Conservation (phyloP, 179 eudicot species). For the Beta macrorhiza region DNA sequence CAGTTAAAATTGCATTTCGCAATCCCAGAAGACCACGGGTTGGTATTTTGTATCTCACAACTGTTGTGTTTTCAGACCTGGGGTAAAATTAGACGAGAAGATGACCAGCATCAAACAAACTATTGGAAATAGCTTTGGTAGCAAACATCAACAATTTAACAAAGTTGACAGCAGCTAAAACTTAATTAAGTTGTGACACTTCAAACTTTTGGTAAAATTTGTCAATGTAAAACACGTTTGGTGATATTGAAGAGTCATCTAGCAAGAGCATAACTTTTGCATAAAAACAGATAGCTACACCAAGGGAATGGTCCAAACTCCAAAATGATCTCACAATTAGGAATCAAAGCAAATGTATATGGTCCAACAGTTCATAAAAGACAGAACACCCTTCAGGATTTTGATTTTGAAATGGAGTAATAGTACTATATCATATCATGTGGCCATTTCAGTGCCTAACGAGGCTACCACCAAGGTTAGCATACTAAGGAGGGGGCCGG, state of each 20-base stretch:
- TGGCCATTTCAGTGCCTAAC: too few species aligned
- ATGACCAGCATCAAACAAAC: constrained; percentile 17
- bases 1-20: constrained; percentile 86
- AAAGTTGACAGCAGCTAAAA: constrained; percentile 1
- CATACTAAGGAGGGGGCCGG: too few species aligned
- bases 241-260: neutral
- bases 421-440: too few species aligned
- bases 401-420: too few species aligned
- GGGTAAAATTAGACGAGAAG: constrained; percentile 4
- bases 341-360: neutral
- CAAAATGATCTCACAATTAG: neutral
- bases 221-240: neutral
- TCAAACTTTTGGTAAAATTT: neutral
- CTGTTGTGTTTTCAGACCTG: constrained; percentile 85
- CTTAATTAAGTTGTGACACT: neutral
- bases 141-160: constrained; percentile 6
- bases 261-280: neutral
- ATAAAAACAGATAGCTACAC: constrained; percentile 7
- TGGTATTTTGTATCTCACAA: constrained; percentile 83
- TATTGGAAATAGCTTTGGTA: neutral
- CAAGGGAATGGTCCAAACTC: neutral
- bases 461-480: too few species aligned
- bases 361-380: too few species aligned
- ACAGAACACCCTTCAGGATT: too few species aligned
- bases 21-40: constrained; percentile 97